Evolutionary conservation across 257 asterid species (phyloP).

Genomic region (Penstemon davidsonii): DNA sequence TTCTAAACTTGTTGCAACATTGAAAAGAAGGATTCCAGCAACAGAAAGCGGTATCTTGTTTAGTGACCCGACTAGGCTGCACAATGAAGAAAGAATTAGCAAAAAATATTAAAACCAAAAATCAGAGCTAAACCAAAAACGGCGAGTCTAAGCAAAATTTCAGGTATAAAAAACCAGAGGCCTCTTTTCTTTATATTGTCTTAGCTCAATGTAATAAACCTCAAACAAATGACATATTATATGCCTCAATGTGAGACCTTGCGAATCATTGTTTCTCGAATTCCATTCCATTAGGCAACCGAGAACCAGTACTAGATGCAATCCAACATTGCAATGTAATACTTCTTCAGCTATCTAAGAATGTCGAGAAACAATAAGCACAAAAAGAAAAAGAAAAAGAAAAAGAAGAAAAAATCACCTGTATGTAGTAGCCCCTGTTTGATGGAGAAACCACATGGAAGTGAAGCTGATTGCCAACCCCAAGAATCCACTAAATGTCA

Average conservation of each 20-base stretch:
- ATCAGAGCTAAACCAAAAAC: background rate
- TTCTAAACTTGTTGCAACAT: conserved; percentile 78
- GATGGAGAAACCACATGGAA: conserved; percentile 98
- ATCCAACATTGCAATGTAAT: background rate
- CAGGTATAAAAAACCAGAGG: too few species aligned
- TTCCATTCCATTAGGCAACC: too few species aligned
- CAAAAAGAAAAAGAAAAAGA: too few species aligned
- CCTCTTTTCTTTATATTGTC: too few species aligned
- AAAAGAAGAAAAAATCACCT: conserved; percentile 40
- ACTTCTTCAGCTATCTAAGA: background rate
- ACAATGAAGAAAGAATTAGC: conserved; percentile 10
- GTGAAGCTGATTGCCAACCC: conserved; percentile 90
- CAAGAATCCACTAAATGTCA: conserved; percentile 85
- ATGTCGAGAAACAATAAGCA: conserved; percentile 10
- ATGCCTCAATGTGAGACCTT: too few species aligned
- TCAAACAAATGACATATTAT: too few species aligned
- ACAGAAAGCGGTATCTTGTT: conserved; percentile 90
- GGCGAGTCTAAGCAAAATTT: background rate
- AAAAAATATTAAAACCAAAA: background rate
- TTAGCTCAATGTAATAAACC: too few species aligned
- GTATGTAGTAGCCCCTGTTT: conserved; percentile 90
- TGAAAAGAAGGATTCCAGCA: conserved; percentile 77
- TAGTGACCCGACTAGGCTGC: conserved; percentile 88
- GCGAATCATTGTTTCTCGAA: too few species aligned
- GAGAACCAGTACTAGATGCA: background rate